Conservation (phyloP, 1,284 basidiomycete genomes). For the Papiliotrema terrestris region DNA sequence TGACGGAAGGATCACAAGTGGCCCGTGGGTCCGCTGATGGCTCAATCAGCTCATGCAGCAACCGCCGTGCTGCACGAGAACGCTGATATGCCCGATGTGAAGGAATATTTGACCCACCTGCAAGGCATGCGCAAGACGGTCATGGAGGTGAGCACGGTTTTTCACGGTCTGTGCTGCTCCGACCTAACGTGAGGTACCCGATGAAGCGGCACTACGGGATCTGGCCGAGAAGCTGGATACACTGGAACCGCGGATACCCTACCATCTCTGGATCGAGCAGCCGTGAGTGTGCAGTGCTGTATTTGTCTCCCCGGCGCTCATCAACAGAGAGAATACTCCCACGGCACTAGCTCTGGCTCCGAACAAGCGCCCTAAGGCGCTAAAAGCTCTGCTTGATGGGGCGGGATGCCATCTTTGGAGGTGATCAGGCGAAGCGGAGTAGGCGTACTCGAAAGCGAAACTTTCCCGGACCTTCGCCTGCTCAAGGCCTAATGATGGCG, state of each 20-base stretch:
- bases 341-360: conserved; percentile 53
- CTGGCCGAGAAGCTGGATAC: conserved; percentile 37
- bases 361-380: conserved; percentile 50
- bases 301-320: background rate
- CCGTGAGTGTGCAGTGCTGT: conserved; percentile 36
- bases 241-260: conserved; percentile 31
- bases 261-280: conserved; percentile 54
- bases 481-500: too few species aligned
- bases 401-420: conserved; percentile 43
- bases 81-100: conserved; percentile 32
- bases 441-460: too few species aligned
- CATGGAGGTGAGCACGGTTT: conserved; percentile 47
- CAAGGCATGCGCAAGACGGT: conserved; percentile 35
- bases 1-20: conserved; percentile 42
- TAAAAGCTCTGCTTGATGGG: conserved; percentile 49
- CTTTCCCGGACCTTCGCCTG: too few species aligned
- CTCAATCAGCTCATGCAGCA: conserved; percentile 53
- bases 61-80: conserved; percentile 46
- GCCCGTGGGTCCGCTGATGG: conserved; percentile 53
- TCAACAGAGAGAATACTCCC: conserved; percentile 46
- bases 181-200: conserved; percentile 33
- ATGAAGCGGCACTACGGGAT: conserved; percentile 31
- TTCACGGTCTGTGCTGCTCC: background rate
- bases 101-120: conserved; percentile 36
- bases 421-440: conserved; percentile 6